phyloP scores from a whole-genome alignment of 2,329 filamentous ascomycete genomes.

The Apiospora arundinis region DNA sequence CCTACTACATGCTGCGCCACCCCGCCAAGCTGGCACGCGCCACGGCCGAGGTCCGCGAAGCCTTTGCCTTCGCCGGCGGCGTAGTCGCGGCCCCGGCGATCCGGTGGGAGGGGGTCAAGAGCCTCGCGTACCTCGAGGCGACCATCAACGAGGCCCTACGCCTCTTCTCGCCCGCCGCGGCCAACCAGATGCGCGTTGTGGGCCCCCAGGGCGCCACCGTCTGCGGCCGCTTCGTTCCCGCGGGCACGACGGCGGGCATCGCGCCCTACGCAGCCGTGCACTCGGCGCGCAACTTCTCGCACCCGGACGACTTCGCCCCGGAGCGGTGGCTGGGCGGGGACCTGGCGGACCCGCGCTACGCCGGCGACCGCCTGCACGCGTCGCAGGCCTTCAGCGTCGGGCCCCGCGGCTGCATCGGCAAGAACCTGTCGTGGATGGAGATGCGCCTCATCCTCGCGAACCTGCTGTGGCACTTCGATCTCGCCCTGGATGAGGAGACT shows the following conservation, averaged over 20 bases:
- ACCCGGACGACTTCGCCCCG: slow-evolving; percentile 40
- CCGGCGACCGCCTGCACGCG: slow-evolving; percentile 34
- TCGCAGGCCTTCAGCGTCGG: slow-evolving; percentile 39
- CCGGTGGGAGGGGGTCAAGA: slow-evolving; percentile 33
- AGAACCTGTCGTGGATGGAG: slow-evolving; percentile 44
- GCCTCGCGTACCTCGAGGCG: slow-evolving; percentile 43
- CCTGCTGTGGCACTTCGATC: slow-evolving; percentile 42
- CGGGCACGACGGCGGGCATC: slow-evolving; percentile 1
- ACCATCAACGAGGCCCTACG: slow-evolving; percentile 46
- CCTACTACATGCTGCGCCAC: slow-evolving; percentile 45
- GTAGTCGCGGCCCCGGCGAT: slow-evolving; percentile 43
- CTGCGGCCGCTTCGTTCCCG: slow-evolving; percentile 21
- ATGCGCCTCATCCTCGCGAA: slow-evolving; percentile 42
- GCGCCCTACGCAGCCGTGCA: background rate
- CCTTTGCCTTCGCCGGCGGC: too few species aligned
- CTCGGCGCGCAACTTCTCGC: slow-evolving; percentile 35
- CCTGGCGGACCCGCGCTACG: slow-evolving; percentile 32
- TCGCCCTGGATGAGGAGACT: slow-evolving; percentile 29
- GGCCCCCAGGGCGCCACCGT: slow-evolving; percentile 23
- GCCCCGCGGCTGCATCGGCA: slow-evolving; percentile 40
- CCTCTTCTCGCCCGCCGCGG: slow-evolving; percentile 40
- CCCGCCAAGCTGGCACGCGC: slow-evolving; percentile 31
- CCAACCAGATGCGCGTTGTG: slow-evolving; percentile 22
- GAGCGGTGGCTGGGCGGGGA: slow-evolving; percentile 41
- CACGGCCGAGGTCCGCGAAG: slow-evolving; percentile 41